These are phyloP conservation scores for Aspergillus sp. DNA, from an alignment of 2,329 filamentous ascomycete species.

Conservation along the genomic window DNA sequence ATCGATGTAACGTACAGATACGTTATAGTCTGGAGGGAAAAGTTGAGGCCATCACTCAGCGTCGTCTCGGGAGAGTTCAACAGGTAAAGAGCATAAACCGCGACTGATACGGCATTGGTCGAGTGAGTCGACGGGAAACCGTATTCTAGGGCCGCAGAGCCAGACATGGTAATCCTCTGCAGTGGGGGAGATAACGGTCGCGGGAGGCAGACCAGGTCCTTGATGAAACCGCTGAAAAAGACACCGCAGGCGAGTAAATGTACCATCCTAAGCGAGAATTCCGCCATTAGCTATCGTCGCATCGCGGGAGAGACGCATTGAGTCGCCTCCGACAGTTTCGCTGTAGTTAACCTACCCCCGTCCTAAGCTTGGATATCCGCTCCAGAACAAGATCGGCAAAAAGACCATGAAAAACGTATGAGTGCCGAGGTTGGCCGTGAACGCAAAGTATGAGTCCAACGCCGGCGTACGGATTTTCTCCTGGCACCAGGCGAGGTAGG, in stretches of 20 bases:
- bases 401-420: constrained; percentile 99
- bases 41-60: constrained; percentile 58
- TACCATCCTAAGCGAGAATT: constrained; percentile 45
- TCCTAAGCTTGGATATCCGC: constrained; percentile 78
- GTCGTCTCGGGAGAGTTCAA: constrained; percentile 66
- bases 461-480: constrained; percentile 74
- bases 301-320: not conserved
- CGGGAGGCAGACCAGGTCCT: constrained; percentile 90
- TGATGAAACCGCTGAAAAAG: constrained; percentile 88
- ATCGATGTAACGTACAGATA: constrained; percentile 90
- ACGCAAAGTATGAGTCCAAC: constrained; percentile 94
- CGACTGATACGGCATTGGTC: constrained; percentile 93
- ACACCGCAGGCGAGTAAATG: constrained; percentile 77
- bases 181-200: constrained; percentile 88
- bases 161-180: constrained; percentile 95
- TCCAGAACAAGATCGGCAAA: constrained; percentile 95
- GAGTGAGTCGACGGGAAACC: constrained; percentile 97
- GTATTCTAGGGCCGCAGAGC: constrained; percentile 90
- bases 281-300: constrained; percentile 14
- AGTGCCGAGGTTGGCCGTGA: constrained; percentile 92
- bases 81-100: constrained; percentile 75
- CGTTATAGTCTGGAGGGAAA: constrained; percentile 65
- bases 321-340: not conserved
- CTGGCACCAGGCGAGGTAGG: constrained; percentile 86
- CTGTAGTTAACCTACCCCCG: constrained; percentile 67